These are phyloP conservation scores for Adansonia rubrostipa DNA, from an alignment of 441 rosid genomes.

Conservation along the genomic window DNA sequence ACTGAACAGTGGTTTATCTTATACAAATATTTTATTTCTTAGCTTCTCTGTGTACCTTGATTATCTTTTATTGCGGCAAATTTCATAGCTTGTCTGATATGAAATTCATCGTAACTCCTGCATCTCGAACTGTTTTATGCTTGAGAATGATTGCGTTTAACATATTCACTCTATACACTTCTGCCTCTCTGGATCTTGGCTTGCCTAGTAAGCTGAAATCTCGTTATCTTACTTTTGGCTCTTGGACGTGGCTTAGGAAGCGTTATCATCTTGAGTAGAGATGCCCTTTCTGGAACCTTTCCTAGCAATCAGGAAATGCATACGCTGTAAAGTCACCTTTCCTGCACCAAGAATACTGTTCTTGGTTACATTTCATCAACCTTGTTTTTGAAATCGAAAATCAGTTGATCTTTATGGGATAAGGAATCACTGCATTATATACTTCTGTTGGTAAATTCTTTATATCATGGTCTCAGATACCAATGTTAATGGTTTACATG, in stretches of 20 bases:
- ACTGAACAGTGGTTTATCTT: not conserved
- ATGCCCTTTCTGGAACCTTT: not conserved
- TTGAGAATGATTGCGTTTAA: conserved; percentile 21
- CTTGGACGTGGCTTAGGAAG: not conserved
- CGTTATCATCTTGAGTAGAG: not conserved
- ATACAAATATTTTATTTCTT: conserved; percentile 15
- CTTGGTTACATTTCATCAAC: not conserved
- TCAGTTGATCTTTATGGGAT: not conserved
- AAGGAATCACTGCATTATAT: not conserved
- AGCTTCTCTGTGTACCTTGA: conserved; percentile 1
- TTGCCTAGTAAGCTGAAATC: not conserved
- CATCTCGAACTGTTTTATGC: not conserved
- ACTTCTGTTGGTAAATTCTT: not conserved
- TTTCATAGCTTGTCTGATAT: not conserved
- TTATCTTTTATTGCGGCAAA: conserved; percentile 19
- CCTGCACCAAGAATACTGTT: not conserved
- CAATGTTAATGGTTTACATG: not conserved
- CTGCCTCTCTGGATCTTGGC: not conserved
- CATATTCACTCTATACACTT: conserved; percentile 15
- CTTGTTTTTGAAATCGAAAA: not conserved
- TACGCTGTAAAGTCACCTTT: not conserved
- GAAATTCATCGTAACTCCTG: conserved; percentile 12
- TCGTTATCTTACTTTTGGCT: not conserved
- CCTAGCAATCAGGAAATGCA: not conserved
- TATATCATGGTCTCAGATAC: not conserved